phyloP scores from a whole-genome alignment of 2,329 filamentous ascomycete species.

The Lachnellula subtilissima region DNA sequence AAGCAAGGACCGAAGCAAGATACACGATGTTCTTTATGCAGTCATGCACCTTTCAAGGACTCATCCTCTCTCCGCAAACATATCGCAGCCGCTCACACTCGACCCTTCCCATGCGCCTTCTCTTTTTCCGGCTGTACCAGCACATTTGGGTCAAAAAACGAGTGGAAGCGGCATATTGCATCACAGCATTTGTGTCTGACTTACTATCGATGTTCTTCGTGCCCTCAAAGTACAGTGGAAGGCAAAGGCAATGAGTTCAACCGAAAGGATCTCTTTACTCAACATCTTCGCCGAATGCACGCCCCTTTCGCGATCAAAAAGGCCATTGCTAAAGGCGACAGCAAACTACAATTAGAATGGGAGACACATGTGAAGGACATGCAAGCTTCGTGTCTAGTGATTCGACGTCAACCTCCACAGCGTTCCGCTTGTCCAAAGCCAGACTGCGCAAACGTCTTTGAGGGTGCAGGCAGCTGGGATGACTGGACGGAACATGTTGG shows the following conservation, averaged over 20 bases:
- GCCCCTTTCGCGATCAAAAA: slow-evolving; percentile 62
- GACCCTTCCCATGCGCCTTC: slow-evolving; percentile 81
- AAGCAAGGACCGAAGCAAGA: slow-evolving; percentile 50
- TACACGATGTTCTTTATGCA: slow-evolving; percentile 56
- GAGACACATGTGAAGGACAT: slow-evolving; percentile 63
- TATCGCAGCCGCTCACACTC: slow-evolving; percentile 62
- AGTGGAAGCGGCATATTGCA: slow-evolving; percentile 93
- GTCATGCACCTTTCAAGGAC: slow-evolving; percentile 62
- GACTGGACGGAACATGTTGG: slow-evolving; percentile 91
- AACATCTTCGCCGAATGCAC: slow-evolving; percentile 93
- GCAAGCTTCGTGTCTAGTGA: slow-evolving; percentile 68
- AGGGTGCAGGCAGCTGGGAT: slow-evolving; percentile 74
- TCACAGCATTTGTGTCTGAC: slow-evolving; percentile 78
- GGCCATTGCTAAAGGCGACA: slow-evolving; percentile 52
- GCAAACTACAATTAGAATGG: slow-evolving; percentile 57
- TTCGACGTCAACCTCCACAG: slow-evolving; percentile 64
- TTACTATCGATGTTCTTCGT: slow-evolving; percentile 60
- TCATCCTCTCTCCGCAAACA: slow-evolving; percentile 62
- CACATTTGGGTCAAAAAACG: slow-evolving; percentile 88
- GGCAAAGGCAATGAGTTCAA: slow-evolving; percentile 73
- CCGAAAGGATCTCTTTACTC: slow-evolving; percentile 91
- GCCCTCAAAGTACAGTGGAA: slow-evolving; percentile 48
- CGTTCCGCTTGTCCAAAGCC: slow-evolving; percentile 65
- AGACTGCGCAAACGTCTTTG: slow-evolving; percentile 68
- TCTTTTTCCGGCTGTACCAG: slow-evolving; percentile 77